These are phyloP conservation scores for Hamiltosporidium tvaerminnensis DNA, from an alignment of 371 early-diverging fungal species.

Conservation along the genomic window DNA sequence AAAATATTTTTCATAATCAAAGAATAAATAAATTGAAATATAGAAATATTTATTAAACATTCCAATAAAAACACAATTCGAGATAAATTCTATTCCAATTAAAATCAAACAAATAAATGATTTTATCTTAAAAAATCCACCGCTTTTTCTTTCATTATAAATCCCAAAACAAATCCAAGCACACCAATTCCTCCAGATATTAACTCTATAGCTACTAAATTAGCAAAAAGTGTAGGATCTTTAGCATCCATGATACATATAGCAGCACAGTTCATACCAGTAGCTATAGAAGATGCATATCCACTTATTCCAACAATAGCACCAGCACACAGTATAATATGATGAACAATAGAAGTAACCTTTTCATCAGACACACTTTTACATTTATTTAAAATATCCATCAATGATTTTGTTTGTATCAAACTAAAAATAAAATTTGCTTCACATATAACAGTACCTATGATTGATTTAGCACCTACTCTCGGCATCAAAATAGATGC, in stretches of 20 bases:
- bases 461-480: constrained; percentile 43
- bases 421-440: constrained; percentile 47
- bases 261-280: constrained; percentile 46
- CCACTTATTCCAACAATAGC: constrained; percentile 41
- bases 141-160: constrained; percentile 12
- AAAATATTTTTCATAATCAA: no score
- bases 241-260: constrained; percentile 48
- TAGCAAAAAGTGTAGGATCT: constrained; percentile 46
- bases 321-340: constrained; percentile 17
- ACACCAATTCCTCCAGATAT: constrained; percentile 50
- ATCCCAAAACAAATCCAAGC: constrained; percentile 45
- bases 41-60: no score
- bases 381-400: background rate
- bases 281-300: constrained; percentile 42
- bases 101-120: no score
- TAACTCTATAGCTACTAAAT: constrained; percentile 49
- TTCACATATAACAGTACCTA: constrained; percentile 54
- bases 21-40: no score
- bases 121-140: no score
- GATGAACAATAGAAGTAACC: no score
- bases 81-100: no score
- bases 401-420: constrained; percentile 1
- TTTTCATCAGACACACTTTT: background rate
- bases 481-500: constrained; percentile 42
- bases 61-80: no score